phyloP scores from a whole-genome alignment of 768 basidiomycete genomes.

The Candolleomyces eurysporus region DNA sequence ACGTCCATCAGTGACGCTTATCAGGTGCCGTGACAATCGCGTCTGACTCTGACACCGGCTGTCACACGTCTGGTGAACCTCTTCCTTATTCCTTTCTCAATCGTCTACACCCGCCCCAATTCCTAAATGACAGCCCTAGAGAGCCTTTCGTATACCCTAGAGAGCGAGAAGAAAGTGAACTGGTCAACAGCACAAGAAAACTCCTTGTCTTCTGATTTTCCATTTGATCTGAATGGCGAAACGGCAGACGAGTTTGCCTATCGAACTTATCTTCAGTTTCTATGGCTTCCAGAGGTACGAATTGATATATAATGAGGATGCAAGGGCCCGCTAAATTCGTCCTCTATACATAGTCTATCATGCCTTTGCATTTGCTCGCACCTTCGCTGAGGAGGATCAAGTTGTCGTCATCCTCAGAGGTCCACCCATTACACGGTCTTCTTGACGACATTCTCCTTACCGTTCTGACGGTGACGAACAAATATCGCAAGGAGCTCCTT shows the following conservation, averaged over 20 bases:
- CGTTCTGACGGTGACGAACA: conserved; percentile 48
- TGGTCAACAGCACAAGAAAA: conserved; percentile 67
- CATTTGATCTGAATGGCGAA: conserved; percentile 46
- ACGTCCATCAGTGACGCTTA: too few species aligned
- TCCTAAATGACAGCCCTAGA: too few species aligned
- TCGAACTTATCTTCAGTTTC: conserved; percentile 70
- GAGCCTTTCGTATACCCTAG: background rate
- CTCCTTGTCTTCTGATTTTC: conserved; percentile 52
- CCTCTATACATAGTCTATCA: conserved; percentile 53
- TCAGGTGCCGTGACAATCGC: too few species aligned
- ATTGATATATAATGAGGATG: conserved; percentile 6
- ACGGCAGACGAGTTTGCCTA: conserved; percentile 55
- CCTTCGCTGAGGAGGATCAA: conserved; percentile 55
- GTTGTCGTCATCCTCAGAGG: conserved; percentile 26
- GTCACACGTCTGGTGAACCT: too few species aligned
- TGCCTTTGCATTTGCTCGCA: conserved; percentile 60
- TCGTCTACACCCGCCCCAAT: too few species aligned
- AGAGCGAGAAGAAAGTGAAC: conserved; percentile 4
- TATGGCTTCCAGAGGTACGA: conserved; percentile 74
- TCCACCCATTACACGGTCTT: conserved; percentile 56
- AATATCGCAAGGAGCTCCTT: conserved; percentile 65
- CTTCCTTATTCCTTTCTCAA: too few species aligned
- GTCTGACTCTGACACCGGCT: too few species aligned
- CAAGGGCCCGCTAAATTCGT: background rate
- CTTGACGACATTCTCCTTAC: conserved; percentile 67